Percentiles rank a stretch among this genome's conserved stretches.
Evolutionary conservation across 73 alveolate genomes (phyloP).

Genomic region (Durusdinium trenchii): DNA sequence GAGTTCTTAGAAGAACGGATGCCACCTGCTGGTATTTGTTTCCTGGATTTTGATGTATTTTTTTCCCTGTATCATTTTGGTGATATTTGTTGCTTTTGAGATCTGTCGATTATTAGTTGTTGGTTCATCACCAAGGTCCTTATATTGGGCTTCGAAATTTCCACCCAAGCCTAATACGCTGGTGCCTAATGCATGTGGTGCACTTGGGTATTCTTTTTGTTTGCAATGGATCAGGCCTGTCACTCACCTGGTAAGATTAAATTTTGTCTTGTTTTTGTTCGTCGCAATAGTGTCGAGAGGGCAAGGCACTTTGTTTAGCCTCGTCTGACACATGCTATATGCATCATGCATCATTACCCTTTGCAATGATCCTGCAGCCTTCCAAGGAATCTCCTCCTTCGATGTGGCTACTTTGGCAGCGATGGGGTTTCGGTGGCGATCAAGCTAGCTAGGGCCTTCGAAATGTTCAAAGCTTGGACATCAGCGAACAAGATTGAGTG

Average conservation of each 20-base stretch:
- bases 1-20: neutral
- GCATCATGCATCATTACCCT: too few relatives aligned
- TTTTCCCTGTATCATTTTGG: neutral
- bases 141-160: neutral
- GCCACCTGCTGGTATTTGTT: neutral
- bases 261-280: neutral
- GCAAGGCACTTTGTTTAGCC: too few relatives aligned
- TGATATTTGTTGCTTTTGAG: neutral
- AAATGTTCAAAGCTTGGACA: too few relatives aligned
- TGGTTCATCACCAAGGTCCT: neutral
- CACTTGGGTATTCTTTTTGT: neutral
- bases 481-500: neutral
- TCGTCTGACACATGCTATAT: too few relatives aligned
- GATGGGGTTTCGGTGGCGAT: neutral
- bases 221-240: neutral
- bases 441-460: slow-evolving; percentile 42
- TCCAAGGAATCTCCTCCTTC: neutral
- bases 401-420: neutral
- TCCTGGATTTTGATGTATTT: too few relatives aligned
- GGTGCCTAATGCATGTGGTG: slow-evolving; percentile 8
- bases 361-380: neutral
- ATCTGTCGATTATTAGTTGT: too few relatives aligned
- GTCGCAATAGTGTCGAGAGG: neutral
- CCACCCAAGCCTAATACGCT: neutral
- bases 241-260: neutral